Evolutionary conservation across 2,329 filamentous ascomycete genomes (phyloP), one percentile per base, ranked within the genome.

Genomic region (Colletotrichum limetticola): DNA sequence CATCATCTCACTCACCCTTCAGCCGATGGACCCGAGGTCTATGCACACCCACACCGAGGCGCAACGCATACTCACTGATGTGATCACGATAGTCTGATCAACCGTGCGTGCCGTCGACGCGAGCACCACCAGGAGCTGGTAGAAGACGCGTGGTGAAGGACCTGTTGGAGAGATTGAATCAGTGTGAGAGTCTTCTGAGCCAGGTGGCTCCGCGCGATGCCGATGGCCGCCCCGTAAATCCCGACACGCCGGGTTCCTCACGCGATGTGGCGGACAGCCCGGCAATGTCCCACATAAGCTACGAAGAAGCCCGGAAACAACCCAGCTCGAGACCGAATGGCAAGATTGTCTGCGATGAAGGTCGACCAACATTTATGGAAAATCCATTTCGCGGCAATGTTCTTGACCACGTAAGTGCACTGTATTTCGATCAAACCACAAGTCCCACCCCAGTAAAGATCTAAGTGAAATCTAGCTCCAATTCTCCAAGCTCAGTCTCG

Each of bases 331-430:
- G 68, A 2, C 68, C 68, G 5, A 57, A 35, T 1, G 87, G 86
- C 19, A 89, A 88, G 76, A 85, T 91, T 66, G 83, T 90, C 46
- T 83, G 86, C 67, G 87, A 89, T 67, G 87, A 89, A 71, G 87
- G 87, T 49, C 85, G 85, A 59, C 81, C 86, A 53, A 87, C 86
- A 32, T 91, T 90, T 74, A 86, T 90, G 80, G 89, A 91, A 74
- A 90, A 86, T 57, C 85, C 84, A 55, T 79, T 91, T 37, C 86
- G 87, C 78, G 84, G 85, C 0, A 87, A 83, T 14, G 84, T 91
- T n/a, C 86, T 89, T 71, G 85, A 89, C 35, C 88, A 91, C 83
- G 88, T 90, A 76, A 77, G 86, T 79, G 30, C 30, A 32, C 30
- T 32, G 5, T 16, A 8, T 7, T 11, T 59, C 9, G 14, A 14